Percentiles rank a stretch among this genome's conserved stretches.
Evolutionary conservation across 441 rosid genomes (phyloP).

Genomic region (Pelargonium fulgidum): DNA sequence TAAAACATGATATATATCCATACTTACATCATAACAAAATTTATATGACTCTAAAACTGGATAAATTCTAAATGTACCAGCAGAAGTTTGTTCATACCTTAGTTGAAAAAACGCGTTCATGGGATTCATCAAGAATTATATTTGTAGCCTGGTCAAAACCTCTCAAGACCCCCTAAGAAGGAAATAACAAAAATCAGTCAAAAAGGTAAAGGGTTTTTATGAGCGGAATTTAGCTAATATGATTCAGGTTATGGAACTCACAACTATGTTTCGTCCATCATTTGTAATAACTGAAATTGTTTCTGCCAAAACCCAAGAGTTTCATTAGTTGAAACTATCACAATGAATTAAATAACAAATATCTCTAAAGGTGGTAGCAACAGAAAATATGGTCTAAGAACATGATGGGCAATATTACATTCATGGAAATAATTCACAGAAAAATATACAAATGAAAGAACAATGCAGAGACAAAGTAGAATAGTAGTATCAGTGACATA

Average conservation of each 20-base stretch:
- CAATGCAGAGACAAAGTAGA: not conserved
- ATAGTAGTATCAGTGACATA: constrained; percentile 25
- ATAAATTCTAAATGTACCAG: not conserved
- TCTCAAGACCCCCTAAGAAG: constrained; percentile 61
- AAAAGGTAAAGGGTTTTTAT: not conserved
- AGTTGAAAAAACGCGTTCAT: constrained; percentile 90
- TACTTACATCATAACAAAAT: too few relatives aligned
- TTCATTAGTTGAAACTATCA: not conserved
- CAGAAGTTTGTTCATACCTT: constrained; percentile 37
- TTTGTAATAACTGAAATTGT: constrained; percentile 72
- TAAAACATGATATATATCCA: too few relatives aligned
- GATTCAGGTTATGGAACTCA: constrained; percentile 20
- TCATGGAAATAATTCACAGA: not conserved
- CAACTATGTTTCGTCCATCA: constrained; percentile 93
- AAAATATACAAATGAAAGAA: not conserved
- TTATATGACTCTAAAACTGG: too few relatives aligned
- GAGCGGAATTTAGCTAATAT: not conserved
- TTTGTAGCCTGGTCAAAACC: constrained; percentile 97
- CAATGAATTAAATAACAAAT: not conserved
- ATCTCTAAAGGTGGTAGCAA: too few relatives aligned
- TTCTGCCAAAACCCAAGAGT: constrained; percentile 37
- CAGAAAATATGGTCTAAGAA: not conserved
- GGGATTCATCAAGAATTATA: constrained; percentile 93
- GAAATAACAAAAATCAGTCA: not conserved
- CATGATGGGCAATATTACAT: not conserved